A percentile compares a stretch with the other conserved stretches of the same genome.
Evolutionary conservation across 352 stramenopile species (phyloP).

Genomic region (Pythium pectinolyticum): DNA sequence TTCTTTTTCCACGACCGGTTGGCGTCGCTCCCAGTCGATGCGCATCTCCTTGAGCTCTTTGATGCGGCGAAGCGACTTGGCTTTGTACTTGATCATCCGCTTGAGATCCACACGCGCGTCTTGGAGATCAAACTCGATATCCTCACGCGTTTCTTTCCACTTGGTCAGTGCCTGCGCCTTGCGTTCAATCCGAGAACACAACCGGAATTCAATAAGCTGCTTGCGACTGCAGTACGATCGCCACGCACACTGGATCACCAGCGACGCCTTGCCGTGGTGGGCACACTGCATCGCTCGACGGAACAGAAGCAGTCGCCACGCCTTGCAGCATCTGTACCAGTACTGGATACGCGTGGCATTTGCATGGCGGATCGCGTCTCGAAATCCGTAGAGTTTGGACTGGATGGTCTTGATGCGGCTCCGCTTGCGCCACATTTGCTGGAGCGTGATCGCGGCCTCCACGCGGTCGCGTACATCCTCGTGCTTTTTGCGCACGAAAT

Average conservation of each 20-base stretch:
- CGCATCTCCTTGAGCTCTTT: slow-evolving; percentile 79
- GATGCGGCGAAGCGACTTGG: slow-evolving; percentile 64
- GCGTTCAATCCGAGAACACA: slow-evolving; percentile 65
- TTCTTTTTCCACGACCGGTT: slow-evolving; percentile 75
- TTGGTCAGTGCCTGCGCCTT: slow-evolving; percentile 54
- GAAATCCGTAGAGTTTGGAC: slow-evolving; percentile 47
- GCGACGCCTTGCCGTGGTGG: slow-evolving; percentile 46
- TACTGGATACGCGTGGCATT: slow-evolving; percentile 53
- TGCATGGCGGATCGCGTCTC: slow-evolving; percentile 37
- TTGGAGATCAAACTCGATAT: slow-evolving; percentile 72
- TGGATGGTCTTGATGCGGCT: slow-evolving; percentile 33
- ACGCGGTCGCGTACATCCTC: slow-evolving; percentile 56
- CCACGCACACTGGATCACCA: slow-evolving; percentile 76
- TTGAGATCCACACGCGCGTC: slow-evolving; percentile 64
- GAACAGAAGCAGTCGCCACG: slow-evolving; percentile 41
- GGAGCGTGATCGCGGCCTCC: slow-evolving; percentile 70
- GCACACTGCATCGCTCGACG: slow-evolving; percentile 42
- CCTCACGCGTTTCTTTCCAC: slow-evolving; percentile 57
- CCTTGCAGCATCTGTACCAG: slow-evolving; percentile 58
- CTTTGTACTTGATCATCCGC: slow-evolving; percentile 73
- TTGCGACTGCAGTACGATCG: slow-evolving; percentile 58
- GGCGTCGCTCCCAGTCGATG: slow-evolving; percentile 77
- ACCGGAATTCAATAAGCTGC: slow-evolving; percentile 62
- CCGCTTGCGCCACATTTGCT: slow-evolving; percentile 67
- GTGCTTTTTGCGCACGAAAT: slow-evolving; percentile 50